Base-by-base conservation (phyloP, 257 asterid species). In the Solanum bulbocastanum region DNA sequence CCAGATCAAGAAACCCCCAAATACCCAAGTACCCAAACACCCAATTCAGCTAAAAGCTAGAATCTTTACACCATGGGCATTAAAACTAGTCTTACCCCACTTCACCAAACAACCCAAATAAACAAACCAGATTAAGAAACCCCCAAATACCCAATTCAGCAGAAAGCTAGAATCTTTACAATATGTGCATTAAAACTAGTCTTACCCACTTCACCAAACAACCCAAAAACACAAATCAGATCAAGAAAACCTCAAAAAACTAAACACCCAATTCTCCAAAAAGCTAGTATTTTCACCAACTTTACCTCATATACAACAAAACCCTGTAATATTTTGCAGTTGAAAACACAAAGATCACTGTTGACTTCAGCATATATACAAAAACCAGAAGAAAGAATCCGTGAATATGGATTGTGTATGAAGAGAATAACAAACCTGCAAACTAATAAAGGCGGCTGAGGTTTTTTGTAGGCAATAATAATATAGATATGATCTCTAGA, bases 391-490 rank as follows among this genome's bases (percentile, higher is more conserved):
- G n/a, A 23, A 37, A 35, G 65, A 23, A 88, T 85, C 78, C 79
- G 46, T 84, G 75, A 76, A 12, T 75, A 66, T 52, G 84, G 87
- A 39, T 20, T 73, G 46, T 9, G 11, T 32, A 71, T 5, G 25
- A 40, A 78, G 82, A 83, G 85, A 86, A 2, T 16, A 89, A 71
- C 87, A 65, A 86, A 87, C 90, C 92, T 91, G 89, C 82, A 74
- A 86, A 81, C 65, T 56, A 56, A 49, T 30, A 89, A 86, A 88
- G 88, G 91, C 90, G 88, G 92, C 91, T 66, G 18, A 73, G 85
- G 88, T 69, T 73, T 49, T 42, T 86, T 86, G 73, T 25, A 2
- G 33, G 33, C 32, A n/a, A 66, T 27, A 39, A 75, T 22, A 83
- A 13, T 36, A 72, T 52, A 35, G 62, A 14, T 3, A 8, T 71